Evolutionary conservation across 78 protist genomes (phyloP).

Genomic region (Planoprotostelium fungivorum): DNA sequence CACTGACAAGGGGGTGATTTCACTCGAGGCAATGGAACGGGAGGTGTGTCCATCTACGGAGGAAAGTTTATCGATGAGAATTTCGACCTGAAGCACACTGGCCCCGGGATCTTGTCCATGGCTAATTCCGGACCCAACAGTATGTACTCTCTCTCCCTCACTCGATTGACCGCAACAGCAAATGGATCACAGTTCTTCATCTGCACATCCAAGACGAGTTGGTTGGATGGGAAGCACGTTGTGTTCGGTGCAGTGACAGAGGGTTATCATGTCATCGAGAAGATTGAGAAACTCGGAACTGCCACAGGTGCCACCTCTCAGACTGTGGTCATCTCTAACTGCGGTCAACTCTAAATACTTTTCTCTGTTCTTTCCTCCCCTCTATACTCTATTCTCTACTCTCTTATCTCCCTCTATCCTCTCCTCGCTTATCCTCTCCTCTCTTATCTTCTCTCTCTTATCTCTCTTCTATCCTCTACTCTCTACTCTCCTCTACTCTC

Average conservation of each 20-base stretch:
- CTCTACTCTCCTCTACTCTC: no score
- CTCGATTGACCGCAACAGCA: conserved; percentile 68
- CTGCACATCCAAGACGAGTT: conserved; percentile 76
- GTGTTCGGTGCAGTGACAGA: conserved; percentile 66
- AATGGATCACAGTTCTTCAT: conserved; percentile 91
- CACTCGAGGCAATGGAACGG: conserved; percentile 92
- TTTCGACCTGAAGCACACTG: conserved; percentile 62
- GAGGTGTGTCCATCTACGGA: conserved; percentile 72
- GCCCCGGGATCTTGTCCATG: conserved; percentile 60
- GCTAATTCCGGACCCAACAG: conserved; percentile 68
- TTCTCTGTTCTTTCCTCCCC: background rate
- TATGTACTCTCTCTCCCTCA: conserved; percentile 31
- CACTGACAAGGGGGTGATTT: conserved; percentile 88
- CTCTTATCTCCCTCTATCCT: no score
- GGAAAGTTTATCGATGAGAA: conserved; percentile 66
- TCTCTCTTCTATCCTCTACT: no score
- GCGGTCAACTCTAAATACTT: conserved; percentile 26
- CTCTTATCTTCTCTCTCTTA: no score
- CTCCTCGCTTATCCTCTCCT: no score
- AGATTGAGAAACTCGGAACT: conserved; percentile 33
- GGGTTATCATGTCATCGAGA: conserved; percentile 53
- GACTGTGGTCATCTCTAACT: conserved; percentile 20
- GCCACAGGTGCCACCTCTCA: conserved; percentile 11
- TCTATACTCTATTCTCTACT: background rate
- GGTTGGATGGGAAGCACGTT: conserved; percentile 94